Evolutionary conservation across 2,329 filamentous ascomycete species (phyloP), one percentile per base, ranked within the genome.

Genomic region (Aspergillus sp.): DNA sequence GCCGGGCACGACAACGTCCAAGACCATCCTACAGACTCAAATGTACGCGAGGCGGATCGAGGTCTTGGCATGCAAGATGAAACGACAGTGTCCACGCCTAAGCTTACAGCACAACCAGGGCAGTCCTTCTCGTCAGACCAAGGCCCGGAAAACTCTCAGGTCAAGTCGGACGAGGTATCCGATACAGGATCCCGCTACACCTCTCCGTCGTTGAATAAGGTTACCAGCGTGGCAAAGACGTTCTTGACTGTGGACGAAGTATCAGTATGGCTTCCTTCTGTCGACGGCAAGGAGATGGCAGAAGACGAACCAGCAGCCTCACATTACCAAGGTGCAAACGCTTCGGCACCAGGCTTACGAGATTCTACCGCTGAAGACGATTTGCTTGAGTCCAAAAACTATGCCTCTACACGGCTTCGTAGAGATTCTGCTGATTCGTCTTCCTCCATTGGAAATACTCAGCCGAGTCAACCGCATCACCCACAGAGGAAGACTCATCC

Each of bases 241-340:
- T 43, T 64, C 8, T 35, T 64, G 24, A 43, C 43, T 8, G 47
- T 63, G 32, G 55, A 61, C 30, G 47, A 45, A 29, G 39, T 63
- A 19, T 42, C 44, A 6, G 35, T 63, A 20, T 63, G 58, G 55
- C 33, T 64, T 15, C 57, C 61, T 7, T 54, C 55, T 4, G 30
- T 39, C 14, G 29, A 39, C 24, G 29, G 40, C 2, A 35, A 37
- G 4, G 41, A 39, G 20, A 34, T 14, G 11, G 11, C 29, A 4
- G 36, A 43, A 1, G 22, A 37, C 4, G n/a, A 27, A n/a, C 29
- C 40, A 15, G 20, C 39, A 6, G 35, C 29, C 17, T 15, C 36
- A 10, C 30, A 45, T 12, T 25, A 32, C 28, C 43, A 42, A 16
- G 38, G 36, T 16, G 41, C 47, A 22, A 45, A 45, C 19, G 43